Conservation (phyloP, 768 basidiomycete genomes). For the Naematelia encephala region DNA sequence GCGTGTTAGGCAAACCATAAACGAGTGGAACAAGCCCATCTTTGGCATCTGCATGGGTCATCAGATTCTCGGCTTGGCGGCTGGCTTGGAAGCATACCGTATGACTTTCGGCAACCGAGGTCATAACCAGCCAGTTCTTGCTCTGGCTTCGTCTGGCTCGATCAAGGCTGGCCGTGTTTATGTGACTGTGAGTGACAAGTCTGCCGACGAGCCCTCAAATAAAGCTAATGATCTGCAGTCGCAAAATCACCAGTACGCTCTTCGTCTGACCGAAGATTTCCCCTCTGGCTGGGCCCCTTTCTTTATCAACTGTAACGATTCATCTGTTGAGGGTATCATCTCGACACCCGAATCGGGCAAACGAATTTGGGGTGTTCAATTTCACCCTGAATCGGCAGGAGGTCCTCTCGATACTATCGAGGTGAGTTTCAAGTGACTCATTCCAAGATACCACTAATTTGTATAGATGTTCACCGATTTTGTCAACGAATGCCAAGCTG, state of each 20-base stretch:
- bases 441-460: background rate
- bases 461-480: constrained; percentile 87
- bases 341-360: constrained; percentile 84
- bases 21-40: constrained; percentile 87
- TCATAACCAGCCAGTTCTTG: constrained; percentile 97
- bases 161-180: constrained; percentile 96
- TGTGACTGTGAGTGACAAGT: constrained; percentile 59
- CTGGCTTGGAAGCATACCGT: constrained; percentile 90
- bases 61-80: constrained; percentile 95
- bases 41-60: constrained; percentile 99
- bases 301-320: constrained; percentile 99
- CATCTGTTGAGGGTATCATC: constrained; percentile 97
- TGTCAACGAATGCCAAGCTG: constrained; percentile 67
- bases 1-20: constrained; percentile 73
- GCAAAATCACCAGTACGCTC: constrained; percentile 96
- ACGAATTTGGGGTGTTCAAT: constrained; percentile 96
- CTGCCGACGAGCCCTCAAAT: background rate
- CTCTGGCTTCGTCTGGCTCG: constrained; percentile 85
- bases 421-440: constrained; percentile 54
- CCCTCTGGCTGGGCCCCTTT: constrained; percentile 96
- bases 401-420: constrained; percentile 98
- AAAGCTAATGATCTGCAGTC: constrained; percentile 23
- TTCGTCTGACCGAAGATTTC: constrained; percentile 89
- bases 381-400: constrained; percentile 97
- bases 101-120: constrained; percentile 99